A percentile compares a stretch with the other conserved stretches of the same genome.
These are phyloP conservation scores for Umbelopsis sp. DNA, from an alignment of 371 early-diverging fungal genomes.

Conservation along the genomic window DNA sequence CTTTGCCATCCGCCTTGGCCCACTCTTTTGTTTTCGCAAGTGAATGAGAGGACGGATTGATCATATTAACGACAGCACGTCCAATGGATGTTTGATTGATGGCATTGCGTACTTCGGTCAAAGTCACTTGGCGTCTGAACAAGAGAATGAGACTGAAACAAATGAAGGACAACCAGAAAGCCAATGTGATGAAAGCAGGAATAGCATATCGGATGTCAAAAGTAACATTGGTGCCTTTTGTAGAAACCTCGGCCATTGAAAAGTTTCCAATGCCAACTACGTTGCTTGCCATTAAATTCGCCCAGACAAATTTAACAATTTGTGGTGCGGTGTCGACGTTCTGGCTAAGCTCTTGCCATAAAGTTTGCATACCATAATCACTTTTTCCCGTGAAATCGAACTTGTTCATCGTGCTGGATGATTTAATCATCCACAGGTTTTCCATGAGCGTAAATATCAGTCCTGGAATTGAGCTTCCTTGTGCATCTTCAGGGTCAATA, in stretches of 20 bases:
- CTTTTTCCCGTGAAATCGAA: not conserved
- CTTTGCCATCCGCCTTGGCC: not conserved
- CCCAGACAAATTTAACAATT: not conserved
- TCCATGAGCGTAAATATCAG: not conserved
- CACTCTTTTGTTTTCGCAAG: not conserved
- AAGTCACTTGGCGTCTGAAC: not conserved
- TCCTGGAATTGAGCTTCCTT: not conserved
- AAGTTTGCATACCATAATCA: not conserved
- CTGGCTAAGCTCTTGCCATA: not conserved
- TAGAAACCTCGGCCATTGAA: not conserved
- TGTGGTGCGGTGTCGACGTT: not conserved
- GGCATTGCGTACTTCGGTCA: not conserved
- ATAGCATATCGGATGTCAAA: not conserved
- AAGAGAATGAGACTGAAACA: not conserved
- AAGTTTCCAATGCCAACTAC: not conserved
- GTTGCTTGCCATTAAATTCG: constrained; percentile 2
- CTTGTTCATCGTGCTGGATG: not conserved
- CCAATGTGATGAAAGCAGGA: constrained; percentile 3
- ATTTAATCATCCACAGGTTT: not conserved
- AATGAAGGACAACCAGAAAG: not conserved
- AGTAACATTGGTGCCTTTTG: not conserved
- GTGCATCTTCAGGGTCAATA: not conserved
- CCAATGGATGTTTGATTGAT: constrained; percentile 3
- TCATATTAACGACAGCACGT: constrained; percentile 1
- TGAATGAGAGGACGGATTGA: not conserved